Evolutionary conservation across 1,284 basidiomycete genomes (phyloP), one percentile per base, ranked within the genome.

Genomic region (Rhodotorula sp.): DNA sequence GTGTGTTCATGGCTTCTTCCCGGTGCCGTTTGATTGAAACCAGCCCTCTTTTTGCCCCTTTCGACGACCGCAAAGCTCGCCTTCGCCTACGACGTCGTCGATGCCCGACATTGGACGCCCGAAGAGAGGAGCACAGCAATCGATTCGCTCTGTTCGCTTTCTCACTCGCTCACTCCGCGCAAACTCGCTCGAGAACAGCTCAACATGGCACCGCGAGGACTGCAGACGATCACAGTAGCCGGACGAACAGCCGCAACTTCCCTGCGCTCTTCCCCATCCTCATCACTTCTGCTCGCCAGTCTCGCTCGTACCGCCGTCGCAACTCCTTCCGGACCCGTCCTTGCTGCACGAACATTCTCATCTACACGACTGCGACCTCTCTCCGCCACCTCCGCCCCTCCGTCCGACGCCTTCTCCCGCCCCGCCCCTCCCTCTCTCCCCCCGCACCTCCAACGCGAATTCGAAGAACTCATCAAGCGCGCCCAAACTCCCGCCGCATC

Each of bases 371-470:
- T 44, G 13, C 39, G 13, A 15, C 48, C 66, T 55, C 60, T 61
- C 36, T 39, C 29, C 47, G 32, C 48, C 24, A 13, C 17, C 30
- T 47, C 70, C 24, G 17, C 9, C 39, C 4, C 10, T n/a, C 19
- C 11, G 17, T 46, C 54, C 30, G 36, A 44, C 39, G 5, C 39
- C 39, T 81, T 81, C 73, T 66, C 75, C 61, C 77, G 78, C 7
- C 80, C 80, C 0, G 76, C 77, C 0, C 82, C 82, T 6, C 79
- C 80, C 0, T 75, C 78, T 2, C 72, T 82, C 2, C 80, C 81
- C 4, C 68, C 78, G 17, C 72, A 79, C 51, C 78, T 82, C 24
- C 82, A 82, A 67, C 74, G 76, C 47, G 81, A 82, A 70, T 82
- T 82, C 55, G 81, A 82, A 60, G 79, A 79, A 53, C 74, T 81